phyloP scores from a whole-genome alignment of 2,329 filamentous ascomycete genomes.

The Aureobasidium vineae region DNA sequence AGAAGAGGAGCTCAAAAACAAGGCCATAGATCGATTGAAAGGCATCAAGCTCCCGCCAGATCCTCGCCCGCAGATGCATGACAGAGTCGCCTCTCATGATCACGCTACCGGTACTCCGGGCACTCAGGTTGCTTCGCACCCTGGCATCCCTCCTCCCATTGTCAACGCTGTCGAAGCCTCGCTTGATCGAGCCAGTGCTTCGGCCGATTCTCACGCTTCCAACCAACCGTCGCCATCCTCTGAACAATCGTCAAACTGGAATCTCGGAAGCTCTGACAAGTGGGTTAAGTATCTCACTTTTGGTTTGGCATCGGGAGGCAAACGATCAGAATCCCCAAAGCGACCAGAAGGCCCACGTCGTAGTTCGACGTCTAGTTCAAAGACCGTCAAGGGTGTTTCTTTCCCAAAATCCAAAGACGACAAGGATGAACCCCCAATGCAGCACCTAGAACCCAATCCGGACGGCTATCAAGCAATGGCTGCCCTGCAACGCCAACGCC shows the following conservation, averaged over 20 bases:
- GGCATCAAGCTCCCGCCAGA: constrained; percentile 23
- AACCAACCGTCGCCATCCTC: background rate
- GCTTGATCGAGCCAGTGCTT: constrained; percentile 44
- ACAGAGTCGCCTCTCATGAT: constrained; percentile 34
- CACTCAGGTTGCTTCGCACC: constrained; percentile 30
- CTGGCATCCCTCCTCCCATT: constrained; percentile 49
- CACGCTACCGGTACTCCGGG: constrained; percentile 29
- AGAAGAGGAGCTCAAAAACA: background rate
- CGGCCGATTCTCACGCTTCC: constrained; percentile 36
- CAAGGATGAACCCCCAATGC: constrained; percentile 30
- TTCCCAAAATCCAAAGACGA: constrained; percentile 24
- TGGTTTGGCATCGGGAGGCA: constrained; percentile 38
- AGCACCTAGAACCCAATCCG: constrained; percentile 38
- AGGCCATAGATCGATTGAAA: background rate
- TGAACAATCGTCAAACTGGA: constrained; percentile 31
- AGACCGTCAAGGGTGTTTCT: constrained; percentile 29
- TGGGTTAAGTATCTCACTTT: constrained; percentile 54
- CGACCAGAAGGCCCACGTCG: constrained; percentile 31
- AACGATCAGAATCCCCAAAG: constrained; percentile 22
- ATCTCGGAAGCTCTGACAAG: constrained; percentile 46
- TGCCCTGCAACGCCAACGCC: constrained; percentile 57
- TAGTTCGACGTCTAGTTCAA: constrained; percentile 31
- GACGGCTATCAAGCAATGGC: constrained; percentile 54
- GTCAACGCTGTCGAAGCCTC: constrained; percentile 47
- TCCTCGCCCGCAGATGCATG: constrained; percentile 32